Percentiles rank a stretch among this genome's conserved stretches.
These are phyloP conservation scores for Suhomyces tanzawaensis DNA, from an alignment of 805 yeast genomes.

Conservation along the genomic window DNA sequence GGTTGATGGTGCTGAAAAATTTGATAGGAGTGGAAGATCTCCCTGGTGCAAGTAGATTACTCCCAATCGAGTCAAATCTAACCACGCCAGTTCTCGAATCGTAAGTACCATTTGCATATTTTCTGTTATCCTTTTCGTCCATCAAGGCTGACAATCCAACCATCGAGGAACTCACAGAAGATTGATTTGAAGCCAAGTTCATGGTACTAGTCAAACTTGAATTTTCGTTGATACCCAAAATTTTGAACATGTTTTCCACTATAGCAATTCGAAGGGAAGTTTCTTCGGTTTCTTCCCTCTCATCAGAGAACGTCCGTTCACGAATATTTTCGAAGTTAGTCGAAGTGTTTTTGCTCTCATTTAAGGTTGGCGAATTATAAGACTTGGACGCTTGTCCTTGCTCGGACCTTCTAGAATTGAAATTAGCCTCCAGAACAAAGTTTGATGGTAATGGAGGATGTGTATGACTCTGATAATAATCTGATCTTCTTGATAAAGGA, in stretches of 20 bases:
- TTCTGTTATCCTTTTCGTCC: constrained; percentile 8
- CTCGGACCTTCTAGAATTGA: constrained; percentile 1
- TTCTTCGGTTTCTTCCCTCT: constrained; percentile 68
- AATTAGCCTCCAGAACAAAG: constrained; percentile 7
- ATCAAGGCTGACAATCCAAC: constrained; percentile 26
- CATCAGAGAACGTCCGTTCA: constrained; percentile 48
- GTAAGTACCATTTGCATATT: constrained; percentile 10
- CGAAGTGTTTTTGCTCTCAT: constrained; percentile 1
- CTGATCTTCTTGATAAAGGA: constrained; percentile 53
- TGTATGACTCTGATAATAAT: constrained; percentile 22
- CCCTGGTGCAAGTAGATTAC: constrained; percentile 5
- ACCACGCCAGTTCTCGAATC: constrained; percentile 18
- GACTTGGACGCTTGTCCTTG: neutral
- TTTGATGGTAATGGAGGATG: constrained; percentile 4
- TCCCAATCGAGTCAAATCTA: constrained; percentile 11
- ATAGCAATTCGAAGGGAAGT: constrained; percentile 60
- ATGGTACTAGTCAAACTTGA: constrained; percentile 6
- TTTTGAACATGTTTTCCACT: constrained; percentile 65
- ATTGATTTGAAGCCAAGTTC: constrained; percentile 5
- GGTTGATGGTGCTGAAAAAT: constrained; percentile 31
- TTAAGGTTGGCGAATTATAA: neutral
- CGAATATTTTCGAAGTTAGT: constrained; percentile 16
- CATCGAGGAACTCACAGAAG: constrained; percentile 30
- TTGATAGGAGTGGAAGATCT: constrained; percentile 21
- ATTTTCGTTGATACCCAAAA: constrained; percentile 55